Evolutionary conservation across 306 rosid genomes (phyloP).

Genomic region (Cajanus cajan): DNA sequence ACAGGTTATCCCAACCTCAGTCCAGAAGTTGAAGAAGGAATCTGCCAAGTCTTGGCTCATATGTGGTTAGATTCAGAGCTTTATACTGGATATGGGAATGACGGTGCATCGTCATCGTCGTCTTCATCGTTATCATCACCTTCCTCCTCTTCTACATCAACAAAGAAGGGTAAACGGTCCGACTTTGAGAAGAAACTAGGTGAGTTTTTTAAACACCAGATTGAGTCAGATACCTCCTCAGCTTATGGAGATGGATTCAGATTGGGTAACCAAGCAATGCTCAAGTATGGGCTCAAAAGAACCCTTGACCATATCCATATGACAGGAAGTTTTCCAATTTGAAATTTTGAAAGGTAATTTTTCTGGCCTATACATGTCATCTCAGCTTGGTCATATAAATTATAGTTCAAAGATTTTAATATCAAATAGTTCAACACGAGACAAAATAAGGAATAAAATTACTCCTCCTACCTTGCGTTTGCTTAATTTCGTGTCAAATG

Average conservation of each 20-base stretch:
- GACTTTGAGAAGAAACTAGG: conserved; percentile 93
- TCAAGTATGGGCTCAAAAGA: conserved; percentile 72
- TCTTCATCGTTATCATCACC: conserved; percentile 46
- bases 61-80: conserved; percentile 96
- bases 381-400: conserved; percentile 19
- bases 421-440: conserved; percentile 29
- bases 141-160: conserved; percentile 44
- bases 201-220: conserved; percentile 85
- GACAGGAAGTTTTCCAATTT: conserved; percentile 79
- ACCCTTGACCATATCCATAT: conserved; percentile 86
- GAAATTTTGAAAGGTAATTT: conserved; percentile 26
- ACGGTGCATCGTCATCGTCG: conserved; percentile 45
- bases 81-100: conserved; percentile 51
- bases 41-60: conserved; percentile 94
- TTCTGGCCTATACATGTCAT: conserved; percentile 19
- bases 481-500: background rate
- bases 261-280: conserved; percentile 66
- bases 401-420: conserved; percentile 27
- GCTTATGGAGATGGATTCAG: conserved; percentile 96
- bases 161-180: conserved; percentile 83
- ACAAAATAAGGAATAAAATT: conserved; percentile 34
- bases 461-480: background rate
- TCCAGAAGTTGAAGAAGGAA: conserved; percentile 97
- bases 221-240: conserved; percentile 83
- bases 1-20: conserved; percentile 87